These are phyloP conservation scores for Ulvella scutata DNA, from an alignment of 139 green algal genomes.

Conservation along the genomic window DNA sequence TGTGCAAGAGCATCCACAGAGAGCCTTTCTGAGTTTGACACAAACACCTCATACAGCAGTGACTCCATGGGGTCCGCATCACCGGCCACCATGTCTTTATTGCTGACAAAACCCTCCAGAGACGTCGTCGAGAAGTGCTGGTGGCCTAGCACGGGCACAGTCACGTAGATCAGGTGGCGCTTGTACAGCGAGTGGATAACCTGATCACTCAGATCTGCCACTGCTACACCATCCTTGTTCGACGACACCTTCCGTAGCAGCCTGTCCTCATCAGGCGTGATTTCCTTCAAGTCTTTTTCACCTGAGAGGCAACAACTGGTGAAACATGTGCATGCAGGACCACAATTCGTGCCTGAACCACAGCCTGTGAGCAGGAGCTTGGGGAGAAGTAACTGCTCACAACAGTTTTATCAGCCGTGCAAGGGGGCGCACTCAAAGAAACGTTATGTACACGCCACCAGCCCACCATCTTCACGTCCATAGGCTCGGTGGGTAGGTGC, in stretches of 20 bases:
- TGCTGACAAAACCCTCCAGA: constrained; percentile 85
- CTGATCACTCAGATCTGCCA: constrained; percentile 14
- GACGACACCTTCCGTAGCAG: constrained; percentile 25
- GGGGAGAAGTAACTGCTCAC: too few relatives aligned
- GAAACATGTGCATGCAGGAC: too few relatives aligned
- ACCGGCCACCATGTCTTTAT: constrained; percentile 41
- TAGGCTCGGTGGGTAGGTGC: constrained; percentile 36
- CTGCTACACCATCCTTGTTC: constrained; percentile 7
- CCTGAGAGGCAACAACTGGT: constrained; percentile 31
- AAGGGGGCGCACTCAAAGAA: constrained; percentile 33
- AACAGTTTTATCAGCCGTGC: too few relatives aligned
- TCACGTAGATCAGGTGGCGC: constrained; percentile 68
- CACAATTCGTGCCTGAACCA: too few relatives aligned
- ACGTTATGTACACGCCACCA: constrained; percentile 73
- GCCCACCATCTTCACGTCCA: constrained; percentile 31
- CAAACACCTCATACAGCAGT: constrained; percentile 81
- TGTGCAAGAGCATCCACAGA: constrained; percentile 41
- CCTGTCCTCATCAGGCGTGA: constrained; percentile 52
- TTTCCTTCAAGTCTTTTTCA: constrained; percentile 50
- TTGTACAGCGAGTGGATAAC: constrained; percentile 39
- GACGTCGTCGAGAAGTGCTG: constrained; percentile 76
- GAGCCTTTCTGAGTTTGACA: constrained; percentile 67
- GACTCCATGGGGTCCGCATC: constrained; percentile 63
- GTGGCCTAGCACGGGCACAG: constrained; percentile 55
- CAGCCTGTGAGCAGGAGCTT: too few relatives aligned